A percentile compares a stretch with the other conserved stretches of the same genome.
Conservation (phyloP, 441 rosid species). For the Viola pubescens region DNA sequence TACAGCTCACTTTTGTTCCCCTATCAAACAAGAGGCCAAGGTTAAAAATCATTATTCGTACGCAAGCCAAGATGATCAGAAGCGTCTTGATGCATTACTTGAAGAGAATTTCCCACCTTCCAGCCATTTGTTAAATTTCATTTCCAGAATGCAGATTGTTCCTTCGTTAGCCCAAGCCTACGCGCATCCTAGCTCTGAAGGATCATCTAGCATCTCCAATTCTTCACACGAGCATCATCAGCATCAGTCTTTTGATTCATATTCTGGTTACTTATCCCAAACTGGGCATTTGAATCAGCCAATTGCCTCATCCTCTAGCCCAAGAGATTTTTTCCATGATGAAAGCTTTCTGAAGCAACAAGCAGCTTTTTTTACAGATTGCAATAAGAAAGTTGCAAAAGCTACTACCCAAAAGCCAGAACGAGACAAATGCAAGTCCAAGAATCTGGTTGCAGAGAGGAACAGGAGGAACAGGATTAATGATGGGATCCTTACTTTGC, state of each 20-base stretch:
- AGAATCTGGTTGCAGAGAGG: slow-evolving; percentile 74
- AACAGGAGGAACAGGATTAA: slow-evolving; percentile 60
- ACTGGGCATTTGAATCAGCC: slow-evolving; percentile 23
- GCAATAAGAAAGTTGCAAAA: slow-evolving; percentile 12
- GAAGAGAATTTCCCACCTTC: slow-evolving; percentile 23
- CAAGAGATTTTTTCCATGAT: slow-evolving; percentile 13
- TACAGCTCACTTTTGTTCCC: slow-evolving; percentile 30
- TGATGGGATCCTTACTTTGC: slow-evolving; percentile 42
- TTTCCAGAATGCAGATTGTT: slow-evolving; percentile 24
- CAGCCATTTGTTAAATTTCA: slow-evolving; percentile 18
- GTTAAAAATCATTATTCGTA: slow-evolving; percentile 13
- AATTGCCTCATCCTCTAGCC: slow-evolving; percentile 16
- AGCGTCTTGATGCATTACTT: slow-evolving; percentile 20
- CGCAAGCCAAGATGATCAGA: slow-evolving; percentile 13
- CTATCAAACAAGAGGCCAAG: slow-evolving; percentile 25
- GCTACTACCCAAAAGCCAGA: slow-evolving; percentile 21
- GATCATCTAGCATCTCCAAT: slow-evolving; percentile 42
- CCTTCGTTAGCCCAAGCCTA: slow-evolving; percentile 15
- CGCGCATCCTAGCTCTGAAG: slow-evolving; percentile 33
- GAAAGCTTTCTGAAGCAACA: slow-evolving; percentile 23
- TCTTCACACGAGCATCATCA: slow-evolving; percentile 39
- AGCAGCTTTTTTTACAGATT: slow-evolving; percentile 7
- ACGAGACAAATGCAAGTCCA: slow-evolving; percentile 36
- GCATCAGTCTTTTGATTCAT: slow-evolving; percentile 24
- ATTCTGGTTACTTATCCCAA: slow-evolving; percentile 16